Percentiles rank a stretch among this genome's conserved stretches.
Conservation (phyloP, 495 filamentous ascomycete species). For the Trichodelitschia bisporula region DNA sequence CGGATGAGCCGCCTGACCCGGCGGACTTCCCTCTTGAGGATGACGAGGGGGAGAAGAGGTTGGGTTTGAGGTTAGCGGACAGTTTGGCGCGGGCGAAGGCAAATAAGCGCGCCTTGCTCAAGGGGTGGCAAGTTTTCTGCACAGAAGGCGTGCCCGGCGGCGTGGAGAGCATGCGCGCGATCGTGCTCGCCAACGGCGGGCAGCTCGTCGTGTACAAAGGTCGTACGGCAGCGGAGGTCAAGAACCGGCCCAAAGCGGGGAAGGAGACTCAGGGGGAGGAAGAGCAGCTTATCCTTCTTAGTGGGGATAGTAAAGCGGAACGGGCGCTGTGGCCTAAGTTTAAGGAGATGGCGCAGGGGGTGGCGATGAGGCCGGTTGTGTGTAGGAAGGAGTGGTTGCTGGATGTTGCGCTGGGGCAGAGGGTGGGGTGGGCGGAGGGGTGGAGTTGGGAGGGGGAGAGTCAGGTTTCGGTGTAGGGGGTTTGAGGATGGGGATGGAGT, state of each 20-base stretch:
- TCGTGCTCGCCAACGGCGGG: slow-evolving; percentile 75
- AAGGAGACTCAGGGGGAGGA: slow-evolving; percentile 22
- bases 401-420: slow-evolving; percentile 68
- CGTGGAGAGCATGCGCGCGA: slow-evolving; percentile 55
- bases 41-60: slow-evolving; percentile 38
- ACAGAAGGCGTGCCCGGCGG: slow-evolving; percentile 55
- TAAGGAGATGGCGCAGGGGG: slow-evolving; percentile 42
- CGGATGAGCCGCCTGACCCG: slow-evolving; percentile 32
- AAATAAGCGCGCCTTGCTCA: slow-evolving; percentile 52
- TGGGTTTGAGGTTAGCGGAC: slow-evolving; percentile 38
- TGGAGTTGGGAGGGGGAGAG: slow-evolving; percentile 22
- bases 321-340: slow-evolving; percentile 58
- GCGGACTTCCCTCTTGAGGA: slow-evolving; percentile 43
- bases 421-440: slow-evolving; percentile 33
- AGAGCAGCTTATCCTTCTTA: slow-evolving; percentile 18
- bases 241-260: slow-evolving; percentile 23
- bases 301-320: slow-evolving; percentile 25
- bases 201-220: slow-evolving; percentile 55
- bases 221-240: slow-evolving; percentile 31
- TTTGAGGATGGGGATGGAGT: too few relatives aligned
- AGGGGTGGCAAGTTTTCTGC: slow-evolving; percentile 52
- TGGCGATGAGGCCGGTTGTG: slow-evolving; percentile 48
- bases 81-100: slow-evolving; percentile 40
- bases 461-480: neutral
- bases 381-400: slow-evolving; percentile 74